Evolutionary conservation across 2,329 filamentous ascomycete genomes (phyloP).

Genomic region (Colletotrichum nymphaeae): DNA sequence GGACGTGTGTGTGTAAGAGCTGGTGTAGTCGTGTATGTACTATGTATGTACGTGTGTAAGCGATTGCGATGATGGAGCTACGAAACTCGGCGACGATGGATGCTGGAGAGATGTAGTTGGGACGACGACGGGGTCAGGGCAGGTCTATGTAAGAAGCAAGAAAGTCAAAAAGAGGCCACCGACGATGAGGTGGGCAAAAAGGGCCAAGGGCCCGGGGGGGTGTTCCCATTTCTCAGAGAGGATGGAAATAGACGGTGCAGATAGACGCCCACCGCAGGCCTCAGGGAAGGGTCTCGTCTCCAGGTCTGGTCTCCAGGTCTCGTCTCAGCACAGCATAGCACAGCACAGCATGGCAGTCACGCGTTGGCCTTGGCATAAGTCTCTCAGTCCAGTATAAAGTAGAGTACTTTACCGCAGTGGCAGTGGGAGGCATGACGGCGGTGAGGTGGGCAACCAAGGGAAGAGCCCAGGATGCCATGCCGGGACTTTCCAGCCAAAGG

Average conservation of each 20-base stretch:
- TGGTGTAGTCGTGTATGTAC: background rate
- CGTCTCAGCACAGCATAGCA: constrained; percentile 31
- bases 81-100: background rate
- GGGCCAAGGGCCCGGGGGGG: constrained; percentile 4
- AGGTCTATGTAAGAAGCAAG: background rate
- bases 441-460: background rate
- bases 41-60: background rate
- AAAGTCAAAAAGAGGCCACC: background rate
- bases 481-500: background rate
- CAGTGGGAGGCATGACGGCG: background rate
- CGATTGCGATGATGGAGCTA: background rate
- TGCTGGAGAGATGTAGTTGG: background rate
- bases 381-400: background rate
- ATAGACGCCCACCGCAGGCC: constrained; percentile 18
- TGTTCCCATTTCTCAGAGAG: no score
- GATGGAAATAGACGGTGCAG: constrained; percentile 12
- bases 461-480: background rate
- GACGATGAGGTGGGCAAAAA: background rate
- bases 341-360: background rate
- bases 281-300: constrained; percentile 14
- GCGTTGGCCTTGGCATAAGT: constrained; percentile 12
- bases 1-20: background rate
- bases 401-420: no score
- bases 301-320: background rate
- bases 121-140: background rate